phyloP scores from a whole-genome alignment of 1,139 yeast species.

The Magnusiomyces tetraspermus region DNA sequence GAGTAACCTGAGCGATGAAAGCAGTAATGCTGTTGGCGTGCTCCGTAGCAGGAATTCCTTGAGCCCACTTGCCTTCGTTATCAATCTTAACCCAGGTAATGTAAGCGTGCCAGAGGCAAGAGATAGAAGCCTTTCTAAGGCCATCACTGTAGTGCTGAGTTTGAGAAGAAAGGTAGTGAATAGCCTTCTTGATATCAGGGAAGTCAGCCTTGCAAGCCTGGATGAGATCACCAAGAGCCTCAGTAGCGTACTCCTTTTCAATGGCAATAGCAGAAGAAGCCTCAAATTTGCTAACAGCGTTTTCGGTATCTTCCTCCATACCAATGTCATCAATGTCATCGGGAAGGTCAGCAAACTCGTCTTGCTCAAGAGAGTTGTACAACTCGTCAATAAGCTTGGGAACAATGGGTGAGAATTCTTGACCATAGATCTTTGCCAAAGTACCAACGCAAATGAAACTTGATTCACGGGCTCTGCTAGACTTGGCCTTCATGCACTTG shows the following conservation, averaged over 20 bases:
- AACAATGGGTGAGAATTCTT: slow-evolving; percentile 80
- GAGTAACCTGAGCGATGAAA: slow-evolving; percentile 53
- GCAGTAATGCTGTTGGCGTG: slow-evolving; percentile 36
- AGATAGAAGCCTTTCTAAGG: slow-evolving; percentile 79
- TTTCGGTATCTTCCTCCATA: slow-evolving; percentile 33
- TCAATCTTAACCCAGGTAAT: slow-evolving; percentile 51
- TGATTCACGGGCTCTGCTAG: slow-evolving; percentile 83
- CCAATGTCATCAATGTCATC: slow-evolving; percentile 27
- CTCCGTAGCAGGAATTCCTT: slow-evolving; percentile 53
- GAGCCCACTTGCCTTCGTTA: slow-evolving; percentile 45
- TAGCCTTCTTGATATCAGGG: slow-evolving; percentile 65
- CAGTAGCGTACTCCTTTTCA: slow-evolving; percentile 95
- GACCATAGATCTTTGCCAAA: slow-evolving; percentile 90
- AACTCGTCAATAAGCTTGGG: slow-evolving; percentile 76
- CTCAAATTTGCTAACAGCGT: slow-evolving; percentile 59
- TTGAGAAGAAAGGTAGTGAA: slow-evolving; percentile 59
- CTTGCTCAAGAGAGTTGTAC: slow-evolving; percentile 74
- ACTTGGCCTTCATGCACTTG: slow-evolving; percentile 63
- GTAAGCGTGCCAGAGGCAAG: slow-evolving; percentile 74
- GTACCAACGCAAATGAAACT: slow-evolving; percentile 92
- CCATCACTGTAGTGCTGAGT: slow-evolving; percentile 77
- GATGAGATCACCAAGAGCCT: slow-evolving; percentile 84
- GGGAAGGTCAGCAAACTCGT: slow-evolving; percentile 29
- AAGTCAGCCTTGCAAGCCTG: slow-evolving; percentile 74
- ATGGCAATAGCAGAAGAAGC: slow-evolving; percentile 92